Conservation (phyloP, 116 monocot genomes). For the Cymodocea nodosa region DNA sequence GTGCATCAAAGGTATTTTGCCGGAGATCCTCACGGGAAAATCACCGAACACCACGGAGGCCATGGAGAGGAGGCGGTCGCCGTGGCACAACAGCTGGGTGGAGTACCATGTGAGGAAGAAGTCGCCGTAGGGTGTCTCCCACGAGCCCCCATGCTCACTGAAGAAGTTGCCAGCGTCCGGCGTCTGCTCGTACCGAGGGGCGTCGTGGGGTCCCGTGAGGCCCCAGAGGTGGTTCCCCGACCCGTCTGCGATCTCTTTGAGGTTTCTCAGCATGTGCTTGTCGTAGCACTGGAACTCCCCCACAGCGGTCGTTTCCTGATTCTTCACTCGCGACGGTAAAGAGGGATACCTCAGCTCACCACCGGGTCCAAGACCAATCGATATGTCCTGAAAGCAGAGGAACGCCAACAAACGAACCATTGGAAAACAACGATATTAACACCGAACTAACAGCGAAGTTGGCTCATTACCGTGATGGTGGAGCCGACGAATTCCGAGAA, state of each 20-base stretch:
- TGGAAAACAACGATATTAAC: too few species aligned
- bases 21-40: slow-evolving; percentile 27
- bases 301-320: slow-evolving; percentile 13
- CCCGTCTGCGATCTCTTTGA: slow-evolving; percentile 13
- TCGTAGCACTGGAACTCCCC: slow-evolving; percentile 58
- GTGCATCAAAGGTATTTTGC: slow-evolving; percentile 42
- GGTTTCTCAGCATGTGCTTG: slow-evolving; percentile 13
- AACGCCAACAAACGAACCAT: not conserved
- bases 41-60: slow-evolving; percentile 32
- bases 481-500: slow-evolving; percentile 49
- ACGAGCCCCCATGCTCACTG: slow-evolving; percentile 52
- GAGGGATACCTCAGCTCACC: slow-evolving; percentile 79
- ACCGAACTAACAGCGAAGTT: too few species aligned
- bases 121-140: slow-evolving; percentile 59
- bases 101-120: slow-evolving; percentile 91
- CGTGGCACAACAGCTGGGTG: slow-evolving; percentile 33
- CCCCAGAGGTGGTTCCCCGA: slow-evolving; percentile 23
- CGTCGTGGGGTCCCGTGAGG: slow-evolving; percentile 58
- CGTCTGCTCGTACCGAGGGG: slow-evolving; percentile 36
- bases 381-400: slow-evolving; percentile 27
- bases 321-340: slow-evolving; percentile 3
- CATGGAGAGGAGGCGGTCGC: slow-evolving; percentile 41
- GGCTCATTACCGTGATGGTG: slow-evolving; percentile 37
- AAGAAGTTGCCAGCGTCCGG: slow-evolving; percentile 49
- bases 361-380: slow-evolving; percentile 52